phyloP scores from a whole-genome alignment of 352 stramenopile genomes.

The Phytophthora tubulina region DNA sequence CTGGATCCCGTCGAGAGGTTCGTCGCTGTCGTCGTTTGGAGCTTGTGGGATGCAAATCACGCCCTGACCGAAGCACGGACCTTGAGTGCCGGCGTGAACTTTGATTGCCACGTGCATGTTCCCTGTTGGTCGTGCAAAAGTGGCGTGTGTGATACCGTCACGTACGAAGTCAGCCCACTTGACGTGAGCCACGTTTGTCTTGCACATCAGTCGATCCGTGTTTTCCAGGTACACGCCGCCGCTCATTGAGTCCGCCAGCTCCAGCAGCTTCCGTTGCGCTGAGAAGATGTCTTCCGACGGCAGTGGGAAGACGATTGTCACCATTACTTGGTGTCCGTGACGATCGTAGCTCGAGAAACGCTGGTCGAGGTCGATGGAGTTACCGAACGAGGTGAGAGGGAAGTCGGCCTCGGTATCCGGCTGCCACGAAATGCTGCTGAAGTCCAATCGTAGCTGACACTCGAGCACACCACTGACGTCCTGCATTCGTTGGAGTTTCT shows the following conservation, averaged over 20 bases:
- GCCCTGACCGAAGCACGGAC: constrained; percentile 70
- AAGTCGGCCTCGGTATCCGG: constrained; percentile 30
- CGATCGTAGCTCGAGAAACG: constrained; percentile 47
- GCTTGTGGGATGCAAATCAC: constrained; percentile 67
- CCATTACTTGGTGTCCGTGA: constrained; percentile 51
- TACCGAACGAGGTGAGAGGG: constrained; percentile 23
- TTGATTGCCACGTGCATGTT: constrained; percentile 83
- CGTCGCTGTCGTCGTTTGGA: constrained; percentile 31
- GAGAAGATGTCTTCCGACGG: constrained; percentile 88
- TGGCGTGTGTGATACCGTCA: constrained; percentile 65
- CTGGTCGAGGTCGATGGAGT: constrained; percentile 34
- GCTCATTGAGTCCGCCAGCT: constrained; percentile 76
- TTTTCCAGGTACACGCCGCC: constrained; percentile 68
- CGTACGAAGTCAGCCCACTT: constrained; percentile 62
- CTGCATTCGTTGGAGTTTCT: constrained; percentile 68
- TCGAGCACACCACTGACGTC: constrained; percentile 68
- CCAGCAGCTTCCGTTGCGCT: constrained; percentile 82
- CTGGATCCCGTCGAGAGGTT: constrained; percentile 30
- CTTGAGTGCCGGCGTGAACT: constrained; percentile 58
- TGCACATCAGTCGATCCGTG: constrained; percentile 48
- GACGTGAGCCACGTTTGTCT: constrained; percentile 59
- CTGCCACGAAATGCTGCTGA: constrained; percentile 62
- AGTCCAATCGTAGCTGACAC: constrained; percentile 67
- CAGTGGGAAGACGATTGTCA: constrained; percentile 82
- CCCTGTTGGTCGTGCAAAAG: constrained; percentile 59